These are phyloP conservation scores for Nannochloropsis salina DNA, from an alignment of 108 stramenopile genomes.

Conservation along the genomic window DNA sequence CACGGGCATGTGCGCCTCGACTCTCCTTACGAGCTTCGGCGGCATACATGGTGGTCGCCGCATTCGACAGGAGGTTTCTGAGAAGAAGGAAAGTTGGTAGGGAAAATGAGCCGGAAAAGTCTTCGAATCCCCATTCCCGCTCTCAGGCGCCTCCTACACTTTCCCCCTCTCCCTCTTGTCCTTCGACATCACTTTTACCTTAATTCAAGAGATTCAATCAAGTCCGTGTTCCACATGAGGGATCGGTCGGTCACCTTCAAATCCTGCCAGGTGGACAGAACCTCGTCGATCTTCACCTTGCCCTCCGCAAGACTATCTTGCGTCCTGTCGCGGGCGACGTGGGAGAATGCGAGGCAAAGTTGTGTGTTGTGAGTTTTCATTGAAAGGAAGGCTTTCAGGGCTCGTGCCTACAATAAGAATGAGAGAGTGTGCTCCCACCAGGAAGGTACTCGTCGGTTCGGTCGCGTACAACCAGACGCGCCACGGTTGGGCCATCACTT, in stretches of 20 bases:
- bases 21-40: conserved; percentile 92
- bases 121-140: background rate
- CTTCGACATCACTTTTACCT: background rate
- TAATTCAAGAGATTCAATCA: conserved; percentile 91
- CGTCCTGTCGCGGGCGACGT: conserved; percentile 52
- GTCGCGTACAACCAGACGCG: too few relatives aligned
- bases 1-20: conserved; percentile 96
- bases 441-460: too few relatives aligned
- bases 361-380: background rate
- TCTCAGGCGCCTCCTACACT: background rate
- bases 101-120: background rate
- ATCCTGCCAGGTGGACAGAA: background rate
- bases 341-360: background rate
- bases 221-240: conserved; percentile 97
- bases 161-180: background rate
- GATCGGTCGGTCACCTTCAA: conserved; percentile 64
- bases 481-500: too few relatives aligned
- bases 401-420: background rate
- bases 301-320: conserved; percentile 75
- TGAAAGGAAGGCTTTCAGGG: background rate
- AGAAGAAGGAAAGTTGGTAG: background rate
- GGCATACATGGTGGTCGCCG: conserved; percentile 92
- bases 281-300: conserved; percentile 30
- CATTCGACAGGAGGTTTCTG: conserved; percentile 78
- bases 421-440: too few relatives aligned